A percentile compares a stretch with the other conserved stretches of the same genome.
phyloP scores from a whole-genome alignment of 108 stramenopile species.

The Mayamaea pseudoterrestris region DNA sequence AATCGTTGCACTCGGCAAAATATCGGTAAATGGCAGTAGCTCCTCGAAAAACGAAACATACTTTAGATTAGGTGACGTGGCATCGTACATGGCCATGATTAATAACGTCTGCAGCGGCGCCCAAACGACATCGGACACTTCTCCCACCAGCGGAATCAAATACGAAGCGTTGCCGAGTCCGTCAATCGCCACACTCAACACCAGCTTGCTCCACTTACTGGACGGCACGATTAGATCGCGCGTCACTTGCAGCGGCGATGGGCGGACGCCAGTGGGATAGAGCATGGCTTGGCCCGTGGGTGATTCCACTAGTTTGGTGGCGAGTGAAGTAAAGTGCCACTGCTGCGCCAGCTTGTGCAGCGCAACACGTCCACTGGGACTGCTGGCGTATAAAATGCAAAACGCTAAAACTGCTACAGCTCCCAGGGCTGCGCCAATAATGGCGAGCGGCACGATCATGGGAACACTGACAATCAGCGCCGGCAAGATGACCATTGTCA shows the following conservation, averaged over 20 bases:
- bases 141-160: constrained; percentile 77
- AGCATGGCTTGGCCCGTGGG: constrained; percentile 47
- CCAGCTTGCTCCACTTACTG: constrained; percentile 49
- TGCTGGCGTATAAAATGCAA: constrained; percentile 37
- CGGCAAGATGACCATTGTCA: constrained; percentile 34
- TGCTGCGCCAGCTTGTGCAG: too few relatives aligned
- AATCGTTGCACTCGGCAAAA: constrained; percentile 79
- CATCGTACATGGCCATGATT: constrained; percentile 83
- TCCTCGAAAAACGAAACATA: constrained; percentile 78
- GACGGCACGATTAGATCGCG: constrained; percentile 48
- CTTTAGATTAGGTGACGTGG: constrained; percentile 48
- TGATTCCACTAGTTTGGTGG: too few relatives aligned
- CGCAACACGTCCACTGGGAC: constrained; percentile 30
- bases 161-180: constrained; percentile 70
- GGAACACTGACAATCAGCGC: constrained; percentile 65
- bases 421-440: constrained; percentile 11
- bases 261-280: constrained; percentile 73
- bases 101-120: constrained; percentile 76
- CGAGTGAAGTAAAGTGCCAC: too few relatives aligned
- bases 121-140: constrained; percentile 80
- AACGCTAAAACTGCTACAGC: constrained; percentile 5
- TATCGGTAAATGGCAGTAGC: constrained; percentile 87
- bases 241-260: constrained; percentile 42
- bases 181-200: constrained; percentile 57
- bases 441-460: constrained; percentile 48